These are phyloP conservation scores for Ettlia oleoabundans DNA, from an alignment of 139 green algal species.

Conservation along the genomic window DNA sequence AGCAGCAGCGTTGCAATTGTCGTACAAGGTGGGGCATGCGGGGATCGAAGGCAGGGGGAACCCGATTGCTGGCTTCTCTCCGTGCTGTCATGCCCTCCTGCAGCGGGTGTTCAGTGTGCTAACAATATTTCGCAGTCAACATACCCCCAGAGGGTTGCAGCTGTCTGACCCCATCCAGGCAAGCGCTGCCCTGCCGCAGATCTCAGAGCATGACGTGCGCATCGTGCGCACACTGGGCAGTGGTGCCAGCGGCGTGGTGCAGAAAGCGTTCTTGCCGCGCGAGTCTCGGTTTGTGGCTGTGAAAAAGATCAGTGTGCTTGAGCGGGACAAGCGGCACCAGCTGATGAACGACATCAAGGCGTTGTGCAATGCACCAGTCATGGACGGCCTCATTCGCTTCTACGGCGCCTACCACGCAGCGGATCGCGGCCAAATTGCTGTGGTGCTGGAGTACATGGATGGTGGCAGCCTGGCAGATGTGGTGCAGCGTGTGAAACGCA, in stretches of 20 bases:
- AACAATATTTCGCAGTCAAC: too few relatives aligned
- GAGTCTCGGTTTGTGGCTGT: constrained; percentile 82
- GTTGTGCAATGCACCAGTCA: constrained; percentile 67
- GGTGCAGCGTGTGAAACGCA: constrained; percentile 62
- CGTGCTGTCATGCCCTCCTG: too few relatives aligned
- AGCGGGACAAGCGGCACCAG: constrained; percentile 82
- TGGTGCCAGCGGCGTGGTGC: constrained; percentile 76
- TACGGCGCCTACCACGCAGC: constrained; percentile 81
- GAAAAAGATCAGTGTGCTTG: constrained; percentile 78
- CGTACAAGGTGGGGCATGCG: constrained; percentile 45
- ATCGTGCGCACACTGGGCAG: constrained; percentile 74
- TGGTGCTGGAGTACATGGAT: constrained; percentile 98
- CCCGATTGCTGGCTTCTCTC: too few relatives aligned
- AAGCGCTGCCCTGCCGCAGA: constrained; percentile 52
- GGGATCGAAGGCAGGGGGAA: background rate
- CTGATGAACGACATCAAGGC: constrained; percentile 91
- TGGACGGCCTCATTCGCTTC: constrained; percentile 76
- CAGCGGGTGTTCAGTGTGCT: too few relatives aligned
- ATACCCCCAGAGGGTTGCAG: too few relatives aligned
- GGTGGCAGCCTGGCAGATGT: constrained; percentile 90
- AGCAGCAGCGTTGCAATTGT: constrained; percentile 33
- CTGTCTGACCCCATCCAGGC: too few relatives aligned
- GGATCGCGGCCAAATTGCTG: constrained; percentile 78
- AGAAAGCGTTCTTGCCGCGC: constrained; percentile 76
- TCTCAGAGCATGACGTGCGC: constrained; percentile 79